Evolutionary conservation across 495 filamentous ascomycete genomes (phyloP).

Genomic region (Symbiotaphrina buchneri): DNA sequence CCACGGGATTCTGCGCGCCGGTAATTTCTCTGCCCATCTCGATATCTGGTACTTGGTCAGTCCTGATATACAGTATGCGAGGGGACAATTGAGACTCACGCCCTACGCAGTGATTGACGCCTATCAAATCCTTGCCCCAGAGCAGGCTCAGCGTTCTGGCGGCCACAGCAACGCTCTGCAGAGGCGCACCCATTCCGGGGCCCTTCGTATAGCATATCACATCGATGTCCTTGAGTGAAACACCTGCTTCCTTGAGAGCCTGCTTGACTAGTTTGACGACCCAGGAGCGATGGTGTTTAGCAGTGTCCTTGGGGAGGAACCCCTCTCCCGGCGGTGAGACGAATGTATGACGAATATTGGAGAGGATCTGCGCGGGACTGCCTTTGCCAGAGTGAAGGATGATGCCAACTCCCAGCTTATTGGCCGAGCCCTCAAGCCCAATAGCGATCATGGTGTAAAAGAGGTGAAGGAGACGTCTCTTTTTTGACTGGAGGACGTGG

Average conservation of each 20-base stretch:
- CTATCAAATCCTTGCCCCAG: slow-evolving; percentile 72
- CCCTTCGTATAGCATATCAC: slow-evolving; percentile 93
- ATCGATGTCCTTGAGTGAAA: slow-evolving; percentile 42
- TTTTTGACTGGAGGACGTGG: no score
- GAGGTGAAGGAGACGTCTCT: no score
- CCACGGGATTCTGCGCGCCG: slow-evolving; percentile 74
- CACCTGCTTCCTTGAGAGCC: slow-evolving; percentile 44
- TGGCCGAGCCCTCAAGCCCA: slow-evolving; percentile 91
- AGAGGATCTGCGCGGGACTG: slow-evolving; percentile 49
- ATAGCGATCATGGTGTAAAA: slow-evolving; percentile 49
- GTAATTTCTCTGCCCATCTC: slow-evolving; percentile 96
- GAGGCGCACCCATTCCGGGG: slow-evolving; percentile 87
- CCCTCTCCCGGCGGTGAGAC: slow-evolving; percentile 78
- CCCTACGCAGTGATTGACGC: slow-evolving; percentile 93
- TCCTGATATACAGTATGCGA: background rate
- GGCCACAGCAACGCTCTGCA: slow-evolving; percentile 72
- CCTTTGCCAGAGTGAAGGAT: slow-evolving; percentile 51
- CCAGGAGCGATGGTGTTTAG: slow-evolving; percentile 71
- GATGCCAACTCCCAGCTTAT: slow-evolving; percentile 88
- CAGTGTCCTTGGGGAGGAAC: slow-evolving; percentile 92
- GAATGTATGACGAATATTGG: slow-evolving; percentile 90
- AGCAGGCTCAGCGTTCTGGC: slow-evolving; percentile 65
- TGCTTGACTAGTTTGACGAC: slow-evolving; percentile 58
- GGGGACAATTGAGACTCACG: slow-evolving; percentile 24
- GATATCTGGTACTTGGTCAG: slow-evolving; percentile 32